Evolutionary conservation across 1,139 yeast species (phyloP).

Genomic region (Geotrichum australiense): DNA sequence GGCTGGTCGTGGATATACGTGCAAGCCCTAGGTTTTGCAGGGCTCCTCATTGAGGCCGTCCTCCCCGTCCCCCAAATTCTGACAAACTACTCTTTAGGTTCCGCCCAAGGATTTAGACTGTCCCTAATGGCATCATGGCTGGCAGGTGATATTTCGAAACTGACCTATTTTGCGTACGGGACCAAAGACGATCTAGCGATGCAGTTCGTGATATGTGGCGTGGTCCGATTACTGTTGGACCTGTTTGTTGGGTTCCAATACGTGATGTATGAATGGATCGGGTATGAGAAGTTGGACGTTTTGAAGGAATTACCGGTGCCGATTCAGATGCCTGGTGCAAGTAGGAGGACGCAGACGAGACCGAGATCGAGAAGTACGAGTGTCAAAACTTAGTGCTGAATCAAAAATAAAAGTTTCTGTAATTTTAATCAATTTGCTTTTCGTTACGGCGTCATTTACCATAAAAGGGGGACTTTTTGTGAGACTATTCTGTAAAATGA

Average conservation of each 20-base stretch:
- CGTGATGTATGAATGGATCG: slow-evolving; percentile 40
- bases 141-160: slow-evolving; percentile 77
- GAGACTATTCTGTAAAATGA: too few relatives aligned
- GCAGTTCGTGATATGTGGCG: slow-evolving; percentile 69
- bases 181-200: slow-evolving; percentile 55
- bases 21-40: slow-evolving; percentile 59
- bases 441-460: too few relatives aligned
- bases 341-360: not conserved
- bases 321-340: not conserved
- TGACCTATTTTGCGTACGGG: slow-evolving; percentile 64
- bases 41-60: slow-evolving; percentile 72
- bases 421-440: too few relatives aligned
- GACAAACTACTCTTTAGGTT: slow-evolving; percentile 56
- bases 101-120: slow-evolving; percentile 72
- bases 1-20: slow-evolving; percentile 41
- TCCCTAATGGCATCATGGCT: slow-evolving; percentile 77
- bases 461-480: too few relatives aligned
- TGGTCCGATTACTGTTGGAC: slow-evolving; percentile 75
- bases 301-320: not conserved
- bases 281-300: not conserved
- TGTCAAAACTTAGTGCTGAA: not conserved
- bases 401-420: too few relatives aligned
- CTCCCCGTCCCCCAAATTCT: slow-evolving; percentile 85
- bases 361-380: slow-evolving; percentile 6
- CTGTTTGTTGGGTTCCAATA: slow-evolving; percentile 70